Percentiles rank a stretch among this genome's conserved stretches.
Conservation (phyloP, 2,329 filamentous ascomycete genomes). For the Aspergillus novofumigatus region DNA sequence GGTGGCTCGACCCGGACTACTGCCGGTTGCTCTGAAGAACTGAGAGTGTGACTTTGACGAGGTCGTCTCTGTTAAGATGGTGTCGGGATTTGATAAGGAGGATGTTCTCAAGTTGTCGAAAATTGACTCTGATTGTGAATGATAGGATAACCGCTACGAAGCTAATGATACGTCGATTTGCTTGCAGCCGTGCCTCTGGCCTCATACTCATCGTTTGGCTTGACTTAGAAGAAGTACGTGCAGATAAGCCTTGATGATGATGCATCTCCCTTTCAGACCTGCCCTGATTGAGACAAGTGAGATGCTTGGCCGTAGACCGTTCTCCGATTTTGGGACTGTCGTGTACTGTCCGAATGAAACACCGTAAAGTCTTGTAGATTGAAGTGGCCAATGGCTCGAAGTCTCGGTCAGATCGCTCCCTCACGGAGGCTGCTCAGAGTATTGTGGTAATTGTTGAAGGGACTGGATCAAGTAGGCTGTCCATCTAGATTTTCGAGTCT, state of each 20-base stretch:
- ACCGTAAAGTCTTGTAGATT: background rate
- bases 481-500: constrained; percentile 30
- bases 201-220: background rate
- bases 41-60: background rate
- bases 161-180: background rate
- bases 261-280: background rate
- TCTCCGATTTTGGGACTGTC: background rate
- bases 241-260: background rate
- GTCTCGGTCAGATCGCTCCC: no score
- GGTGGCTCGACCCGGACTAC: background rate
- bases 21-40: background rate
- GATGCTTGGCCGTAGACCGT: background rate
- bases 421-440: background rate
- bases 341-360: background rate
- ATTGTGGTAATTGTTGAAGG: background rate
- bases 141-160: background rate
- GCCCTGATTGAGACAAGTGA: background rate
- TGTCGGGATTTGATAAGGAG: background rate
- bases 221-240: background rate
- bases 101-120: background rate
- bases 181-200: background rate
- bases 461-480: constrained; percentile 28
- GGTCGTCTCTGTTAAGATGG: background rate
- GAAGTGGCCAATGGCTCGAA: no score
- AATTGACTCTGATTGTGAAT: background rate